These are phyloP conservation scores for Cercospora zeae-maydis DNA, from an alignment of 2,329 filamentous ascomycete genomes.

Conservation along the genomic window DNA sequence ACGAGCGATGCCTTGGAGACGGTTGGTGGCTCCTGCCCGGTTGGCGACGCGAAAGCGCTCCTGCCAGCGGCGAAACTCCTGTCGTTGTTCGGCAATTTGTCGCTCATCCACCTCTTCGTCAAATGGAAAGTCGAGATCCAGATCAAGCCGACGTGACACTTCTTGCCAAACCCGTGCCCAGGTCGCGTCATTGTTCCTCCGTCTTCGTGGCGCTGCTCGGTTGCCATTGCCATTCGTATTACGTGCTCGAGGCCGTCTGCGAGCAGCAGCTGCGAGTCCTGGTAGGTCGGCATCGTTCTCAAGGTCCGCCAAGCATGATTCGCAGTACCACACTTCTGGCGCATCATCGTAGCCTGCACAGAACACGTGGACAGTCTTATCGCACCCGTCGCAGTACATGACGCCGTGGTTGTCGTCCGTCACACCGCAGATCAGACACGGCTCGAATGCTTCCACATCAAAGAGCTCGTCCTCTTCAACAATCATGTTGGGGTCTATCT, in stretches of 20 bases:
- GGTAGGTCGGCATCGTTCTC: slow-evolving; percentile 30
- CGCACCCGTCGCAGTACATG: slow-evolving; percentile 87
- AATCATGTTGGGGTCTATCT: slow-evolving; percentile 79
- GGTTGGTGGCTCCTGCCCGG: slow-evolving; percentile 70
- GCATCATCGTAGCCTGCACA: slow-evolving; percentile 73
- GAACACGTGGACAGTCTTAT: slow-evolving; percentile 84
- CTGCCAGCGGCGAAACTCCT: slow-evolving; percentile 70
- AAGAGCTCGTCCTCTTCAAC: slow-evolving; percentile 57
- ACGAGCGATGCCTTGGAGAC: slow-evolving; percentile 48
- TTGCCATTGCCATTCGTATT: slow-evolving; percentile 13
- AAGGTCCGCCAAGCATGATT: slow-evolving; percentile 60
- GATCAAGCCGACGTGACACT: slow-evolving; percentile 72
- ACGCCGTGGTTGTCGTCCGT: slow-evolving; percentile 79
- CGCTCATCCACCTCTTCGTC: slow-evolving; percentile 65
- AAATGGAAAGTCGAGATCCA: slow-evolving; percentile 83
- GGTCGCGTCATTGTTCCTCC: slow-evolving; percentile 49
- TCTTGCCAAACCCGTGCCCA: slow-evolving; percentile 84
- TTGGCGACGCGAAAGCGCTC: slow-evolving; percentile 77
- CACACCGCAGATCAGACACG: slow-evolving; percentile 80
- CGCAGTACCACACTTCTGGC: slow-evolving; percentile 74
- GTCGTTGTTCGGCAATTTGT: slow-evolving; percentile 54
- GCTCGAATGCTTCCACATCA: slow-evolving; percentile 59
- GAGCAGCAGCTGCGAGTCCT: slow-evolving; percentile 27
- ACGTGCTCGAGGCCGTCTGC: slow-evolving; percentile 27
- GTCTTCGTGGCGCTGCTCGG: slow-evolving; percentile 20